A percentile compares a stretch with the other conserved stretches of the same genome.
Conservation (phyloP, 352 stramenopile genomes). For the Phytophthora aleatoria region DNA sequence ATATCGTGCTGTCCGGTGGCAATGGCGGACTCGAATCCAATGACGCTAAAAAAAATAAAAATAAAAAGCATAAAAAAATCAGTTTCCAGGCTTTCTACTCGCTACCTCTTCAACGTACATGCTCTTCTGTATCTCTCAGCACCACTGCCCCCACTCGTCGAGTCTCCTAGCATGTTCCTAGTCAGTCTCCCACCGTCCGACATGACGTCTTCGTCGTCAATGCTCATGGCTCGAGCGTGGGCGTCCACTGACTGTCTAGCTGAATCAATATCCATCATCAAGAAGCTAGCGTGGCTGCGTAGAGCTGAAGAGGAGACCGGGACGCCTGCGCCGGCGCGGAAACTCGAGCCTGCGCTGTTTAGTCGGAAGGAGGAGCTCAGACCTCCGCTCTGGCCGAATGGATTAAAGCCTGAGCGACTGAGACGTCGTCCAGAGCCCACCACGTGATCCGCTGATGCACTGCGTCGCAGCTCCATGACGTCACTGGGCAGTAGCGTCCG, state of each 20-base stretch:
- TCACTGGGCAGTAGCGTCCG: conserved; percentile 35
- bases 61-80: conserved; percentile 9
- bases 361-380: conserved; percentile 32
- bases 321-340: conserved; percentile 30
- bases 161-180: conserved; percentile 53
- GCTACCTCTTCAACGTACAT: conserved; percentile 36
- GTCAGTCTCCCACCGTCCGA: conserved; percentile 38
- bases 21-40: conserved; percentile 71
- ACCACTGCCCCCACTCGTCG: conserved; percentile 27
- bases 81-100: not conserved
- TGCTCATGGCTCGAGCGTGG: conserved; percentile 9
- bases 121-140: conserved; percentile 42
- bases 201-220: conserved; percentile 34
- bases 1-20: conserved; percentile 82
- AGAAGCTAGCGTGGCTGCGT: conserved; percentile 46
- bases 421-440: conserved; percentile 25
- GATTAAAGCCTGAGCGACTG: conserved; percentile 38
- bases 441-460: conserved; percentile 39
- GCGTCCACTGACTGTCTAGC: conserved; percentile 44
- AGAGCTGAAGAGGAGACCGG: conserved; percentile 37
- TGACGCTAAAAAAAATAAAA: conserved; percentile 38
- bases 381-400: conserved; percentile 28
- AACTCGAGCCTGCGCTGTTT: conserved; percentile 29
- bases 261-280: conserved; percentile 63
- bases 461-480: conserved; percentile 48